Base-by-base conservation (phyloP, 1,284 basidiomycete species). In the Apiotrichum siamense region DNA sequence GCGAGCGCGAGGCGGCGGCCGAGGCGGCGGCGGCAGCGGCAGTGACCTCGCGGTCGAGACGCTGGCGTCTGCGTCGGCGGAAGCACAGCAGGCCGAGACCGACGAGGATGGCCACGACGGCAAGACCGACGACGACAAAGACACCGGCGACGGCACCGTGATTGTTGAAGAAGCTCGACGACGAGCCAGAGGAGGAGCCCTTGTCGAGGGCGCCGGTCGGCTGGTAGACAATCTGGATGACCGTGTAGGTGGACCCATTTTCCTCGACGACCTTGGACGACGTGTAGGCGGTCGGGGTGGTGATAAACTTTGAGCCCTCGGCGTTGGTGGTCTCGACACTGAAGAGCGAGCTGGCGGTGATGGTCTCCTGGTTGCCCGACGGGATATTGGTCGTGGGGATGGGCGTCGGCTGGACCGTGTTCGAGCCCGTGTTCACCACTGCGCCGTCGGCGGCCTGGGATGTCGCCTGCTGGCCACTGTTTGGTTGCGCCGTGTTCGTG, bases 71-170 rank as follows among this genome's bases (percentile, higher is more conserved):
- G 33, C 74, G 53, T 35, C 72, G 53, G 23, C 72, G 60, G 62
- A 73, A 68, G 54, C 71, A 72, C 26, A 76, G 52, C 43, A 74
- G 58, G 15, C 65, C 70, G n/a, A 72, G 59, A 7, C 68, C 74
- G 25, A 66, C 57, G 13, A 71, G 44, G 32, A 75, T 65, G 4
- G 70, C 72, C 3, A 74, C 70, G 17, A 72, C 67, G 9, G 71
- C 73, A 17, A 76, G 65, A 47, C 74, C 74, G n/a, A 76, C 74
- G 7, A 75, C 73, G 27, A 76, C 74, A 48, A 76, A 76, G 4
- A 70, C 69, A 33, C 74, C 74, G 7, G 73, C 74, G 15, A 76
- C 74, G 2, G 74, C 74, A 6, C 73, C 73, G 31, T 69, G 70
- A 62, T 69, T 69, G 62, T 69, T 70, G 59, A 76, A 76, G 25